phyloP scores from a whole-genome alignment of 192 early-diverging fungal species.

The Backusella parvicylindrica region DNA sequence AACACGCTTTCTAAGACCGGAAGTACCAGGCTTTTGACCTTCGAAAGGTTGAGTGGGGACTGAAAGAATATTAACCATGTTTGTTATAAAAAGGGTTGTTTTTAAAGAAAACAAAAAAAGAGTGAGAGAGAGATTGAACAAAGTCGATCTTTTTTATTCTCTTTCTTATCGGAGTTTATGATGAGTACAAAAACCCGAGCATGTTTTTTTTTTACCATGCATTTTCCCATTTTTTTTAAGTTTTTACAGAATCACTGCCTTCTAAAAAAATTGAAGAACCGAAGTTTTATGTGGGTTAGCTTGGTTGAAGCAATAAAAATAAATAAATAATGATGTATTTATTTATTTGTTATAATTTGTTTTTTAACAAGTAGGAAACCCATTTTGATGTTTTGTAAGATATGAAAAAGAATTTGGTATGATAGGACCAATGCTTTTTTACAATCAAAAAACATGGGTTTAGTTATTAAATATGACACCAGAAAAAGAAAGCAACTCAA shows the following conservation, averaged over 20 bases:
- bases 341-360: no score
- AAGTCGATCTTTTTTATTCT: slow-evolving; percentile 5
- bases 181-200: background rate
- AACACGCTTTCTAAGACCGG: slow-evolving; percentile 92
- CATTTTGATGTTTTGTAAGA: background rate
- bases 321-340: no score
- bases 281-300: no score
- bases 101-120: slow-evolving; percentile 10
- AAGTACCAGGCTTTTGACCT: slow-evolving; percentile 98
- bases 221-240: background rate
- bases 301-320: no score
- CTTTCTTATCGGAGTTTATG: background rate
- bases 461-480: background rate
- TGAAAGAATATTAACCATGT: slow-evolving; percentile 34
- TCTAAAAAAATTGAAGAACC: background rate
- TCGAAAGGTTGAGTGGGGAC: slow-evolving; percentile 73
- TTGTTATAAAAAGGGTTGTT: background rate
- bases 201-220: background rate
- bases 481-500: background rate
- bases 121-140: background rate
- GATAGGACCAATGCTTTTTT: background rate
- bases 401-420: no score
- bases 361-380: no score
- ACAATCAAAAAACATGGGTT: background rate
- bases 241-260: background rate